Evolutionary conservation across 768 basidiomycete genomes (phyloP).

Genomic region (Tephrocybe sp.): DNA sequence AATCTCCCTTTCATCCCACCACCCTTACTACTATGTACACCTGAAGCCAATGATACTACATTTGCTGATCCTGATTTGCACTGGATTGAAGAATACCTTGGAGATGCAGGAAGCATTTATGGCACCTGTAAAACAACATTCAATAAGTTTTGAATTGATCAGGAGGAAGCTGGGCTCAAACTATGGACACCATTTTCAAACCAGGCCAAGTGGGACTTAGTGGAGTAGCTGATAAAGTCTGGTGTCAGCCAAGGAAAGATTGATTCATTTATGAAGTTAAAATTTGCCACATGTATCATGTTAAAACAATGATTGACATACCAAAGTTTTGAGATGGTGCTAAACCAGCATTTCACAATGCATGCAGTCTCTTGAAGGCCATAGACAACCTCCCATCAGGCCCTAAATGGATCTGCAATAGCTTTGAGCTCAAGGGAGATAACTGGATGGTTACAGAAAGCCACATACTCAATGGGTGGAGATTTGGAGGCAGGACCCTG

Average conservation of each 20-base stretch:
- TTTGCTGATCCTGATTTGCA: neutral
- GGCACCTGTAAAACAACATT: neutral
- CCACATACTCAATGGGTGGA: constrained; percentile 19
- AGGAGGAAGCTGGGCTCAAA: neutral
- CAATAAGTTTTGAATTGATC: neutral
- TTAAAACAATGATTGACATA: neutral
- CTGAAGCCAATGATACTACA: neutral
- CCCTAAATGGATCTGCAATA: constrained; percentile 25
- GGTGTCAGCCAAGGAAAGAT: constrained; percentile 7
- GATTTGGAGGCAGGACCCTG: too few relatives aligned
- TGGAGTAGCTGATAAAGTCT: constrained; percentile 5
- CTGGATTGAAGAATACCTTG: constrained; percentile 6
- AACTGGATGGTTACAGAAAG: constrained; percentile 2
- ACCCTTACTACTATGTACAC: neutral
- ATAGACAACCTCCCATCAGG: constrained; percentile 23
- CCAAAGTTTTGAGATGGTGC: neutral
- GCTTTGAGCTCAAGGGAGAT: constrained; percentile 8
- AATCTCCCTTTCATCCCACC: too few relatives aligned
- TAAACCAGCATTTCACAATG: too few relatives aligned
- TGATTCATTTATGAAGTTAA: neutral
- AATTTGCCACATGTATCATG: too few relatives aligned
- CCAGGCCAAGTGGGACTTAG: constrained; percentile 4
- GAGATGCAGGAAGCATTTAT: neutral
- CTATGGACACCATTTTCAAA: constrained; percentile 1
- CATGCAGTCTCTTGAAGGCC: constrained; percentile 10